Conservation (phyloP, 805 yeast genomes). For the Kockiozyma suomiensis region DNA sequence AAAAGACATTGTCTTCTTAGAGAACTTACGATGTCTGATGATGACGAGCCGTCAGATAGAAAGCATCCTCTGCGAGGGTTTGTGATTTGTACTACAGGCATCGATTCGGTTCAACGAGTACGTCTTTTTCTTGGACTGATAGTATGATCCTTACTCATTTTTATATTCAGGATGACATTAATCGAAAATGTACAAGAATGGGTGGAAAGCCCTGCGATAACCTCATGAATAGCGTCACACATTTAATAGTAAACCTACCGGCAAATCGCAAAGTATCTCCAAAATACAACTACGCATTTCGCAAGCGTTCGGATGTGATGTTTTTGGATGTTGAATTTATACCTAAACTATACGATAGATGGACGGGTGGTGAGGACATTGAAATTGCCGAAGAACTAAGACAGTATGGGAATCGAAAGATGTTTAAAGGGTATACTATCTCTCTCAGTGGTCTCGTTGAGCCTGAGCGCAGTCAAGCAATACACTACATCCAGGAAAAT, state of each 20-base stretch:
- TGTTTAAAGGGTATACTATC: constrained; percentile 43
- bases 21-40: constrained; percentile 15
- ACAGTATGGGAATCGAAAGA: constrained; percentile 31
- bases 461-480: constrained; percentile 31
- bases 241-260: constrained; percentile 56
- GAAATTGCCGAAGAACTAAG: constrained; percentile 37
- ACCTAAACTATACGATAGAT: constrained; percentile 49
- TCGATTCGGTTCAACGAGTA: constrained; percentile 15
- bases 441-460: constrained; percentile 45
- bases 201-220: constrained; percentile 54
- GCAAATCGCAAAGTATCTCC: constrained; percentile 45
- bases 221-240: constrained; percentile 55
- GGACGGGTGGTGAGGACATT: constrained; percentile 56
- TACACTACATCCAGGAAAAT: constrained; percentile 38
- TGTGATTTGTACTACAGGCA: constrained; percentile 29
- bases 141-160: no score
- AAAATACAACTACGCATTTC: constrained; percentile 56
- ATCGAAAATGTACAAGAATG: constrained; percentile 36
- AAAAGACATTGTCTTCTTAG: background rate
- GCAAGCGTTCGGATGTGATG: constrained; percentile 52
- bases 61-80: constrained; percentile 26
- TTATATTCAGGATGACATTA: constrained; percentile 27
- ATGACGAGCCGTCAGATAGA: constrained; percentile 4
- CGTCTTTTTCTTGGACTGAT: background rate
- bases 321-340: constrained; percentile 57